These are phyloP conservation scores for Pleurotus citrinopileatus DNA, from an alignment of 768 basidiomycete species.

Conservation along the genomic window DNA sequence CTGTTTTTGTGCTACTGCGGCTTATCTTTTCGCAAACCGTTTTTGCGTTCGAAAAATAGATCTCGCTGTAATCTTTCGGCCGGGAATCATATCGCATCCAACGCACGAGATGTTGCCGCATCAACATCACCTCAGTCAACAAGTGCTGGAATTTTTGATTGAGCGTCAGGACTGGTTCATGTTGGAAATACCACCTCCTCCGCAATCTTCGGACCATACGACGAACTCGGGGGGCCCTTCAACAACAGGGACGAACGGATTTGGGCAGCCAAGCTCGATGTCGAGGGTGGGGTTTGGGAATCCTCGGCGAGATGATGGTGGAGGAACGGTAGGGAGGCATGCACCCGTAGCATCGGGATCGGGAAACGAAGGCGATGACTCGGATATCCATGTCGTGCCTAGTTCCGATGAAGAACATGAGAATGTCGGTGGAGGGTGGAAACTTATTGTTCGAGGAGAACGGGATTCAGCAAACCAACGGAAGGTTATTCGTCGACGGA, in stretches of 20 bases:
- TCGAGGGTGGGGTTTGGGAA: neutral
- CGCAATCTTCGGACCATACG: constrained; percentile 27
- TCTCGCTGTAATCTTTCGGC: constrained; percentile 95
- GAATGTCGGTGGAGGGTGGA: constrained; percentile 48
- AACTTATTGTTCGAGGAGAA: constrained; percentile 33
- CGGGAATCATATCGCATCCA: constrained; percentile 89
- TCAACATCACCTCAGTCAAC: constrained; percentile 86
- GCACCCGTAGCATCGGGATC: constrained; percentile 10
- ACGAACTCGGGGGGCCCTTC: neutral
- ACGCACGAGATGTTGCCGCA: constrained; percentile 80
- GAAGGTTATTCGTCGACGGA: constrained; percentile 52
- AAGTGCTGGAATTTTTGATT: constrained; percentile 93
- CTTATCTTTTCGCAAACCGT: too few species aligned
- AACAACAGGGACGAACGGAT: neutral
- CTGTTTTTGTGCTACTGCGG: too few species aligned
- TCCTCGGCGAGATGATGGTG: neutral
- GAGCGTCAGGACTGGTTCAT: constrained; percentile 96
- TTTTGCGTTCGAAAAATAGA: constrained; percentile 43
- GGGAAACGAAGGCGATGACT: constrained; percentile 31
- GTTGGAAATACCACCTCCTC: constrained; percentile 79
- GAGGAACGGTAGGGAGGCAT: neutral
- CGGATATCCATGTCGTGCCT: constrained; percentile 41
- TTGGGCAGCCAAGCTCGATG: neutral
- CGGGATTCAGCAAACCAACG: constrained; percentile 30
- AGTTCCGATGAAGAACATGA: constrained; percentile 46